Percentiles rank a stretch among this genome's conserved stretches.
Evolutionary conservation across 139 green algal species (phyloP).

Genomic region (Spirogloea muscicola): DNA sequence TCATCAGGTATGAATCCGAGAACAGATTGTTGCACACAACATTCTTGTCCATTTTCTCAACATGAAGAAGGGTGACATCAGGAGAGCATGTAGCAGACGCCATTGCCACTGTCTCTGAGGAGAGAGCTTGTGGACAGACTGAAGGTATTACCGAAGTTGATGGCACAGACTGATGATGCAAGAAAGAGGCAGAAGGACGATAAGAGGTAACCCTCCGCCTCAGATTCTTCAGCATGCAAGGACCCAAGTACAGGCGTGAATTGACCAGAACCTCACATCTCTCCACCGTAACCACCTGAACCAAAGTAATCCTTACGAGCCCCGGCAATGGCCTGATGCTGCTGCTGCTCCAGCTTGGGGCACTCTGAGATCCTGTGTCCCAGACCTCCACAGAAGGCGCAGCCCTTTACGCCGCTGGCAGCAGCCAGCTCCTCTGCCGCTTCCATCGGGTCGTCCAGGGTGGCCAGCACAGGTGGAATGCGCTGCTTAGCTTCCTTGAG

Average conservation of each 20-base stretch:
- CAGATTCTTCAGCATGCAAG: not conserved
- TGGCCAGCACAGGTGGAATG: slow-evolving; percentile 71
- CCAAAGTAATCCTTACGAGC: slow-evolving; percentile 48
- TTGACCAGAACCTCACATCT: slow-evolving; percentile 54
- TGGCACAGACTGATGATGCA: no score
- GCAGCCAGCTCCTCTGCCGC: slow-evolving; percentile 30
- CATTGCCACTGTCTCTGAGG: no score
- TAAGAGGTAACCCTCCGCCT: no score
- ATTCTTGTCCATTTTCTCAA: no score
- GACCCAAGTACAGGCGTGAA: slow-evolving; percentile 6
- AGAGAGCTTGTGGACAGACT: no score
- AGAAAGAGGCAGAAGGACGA: no score
- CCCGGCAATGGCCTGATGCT: slow-evolving; percentile 34
- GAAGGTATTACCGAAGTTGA: no score
- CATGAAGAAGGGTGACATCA: no score
- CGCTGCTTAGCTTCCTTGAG: slow-evolving; percentile 76
- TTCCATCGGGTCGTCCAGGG: slow-evolving; percentile 75
- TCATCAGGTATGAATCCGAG: no score
- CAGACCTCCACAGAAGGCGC: slow-evolving; percentile 92
- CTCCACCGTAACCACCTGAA: slow-evolving; percentile 45
- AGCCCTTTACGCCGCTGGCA: slow-evolving; percentile 69
- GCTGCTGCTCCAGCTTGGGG: slow-evolving; percentile 78
- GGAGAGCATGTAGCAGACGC: no score
- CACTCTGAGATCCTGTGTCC: slow-evolving; percentile 93
- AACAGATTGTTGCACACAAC: no score